Percentiles rank a stretch among this genome's conserved stretches.
Conservation (phyloP, 257 asterid genomes). For the Solanum ossicruentum region DNA sequence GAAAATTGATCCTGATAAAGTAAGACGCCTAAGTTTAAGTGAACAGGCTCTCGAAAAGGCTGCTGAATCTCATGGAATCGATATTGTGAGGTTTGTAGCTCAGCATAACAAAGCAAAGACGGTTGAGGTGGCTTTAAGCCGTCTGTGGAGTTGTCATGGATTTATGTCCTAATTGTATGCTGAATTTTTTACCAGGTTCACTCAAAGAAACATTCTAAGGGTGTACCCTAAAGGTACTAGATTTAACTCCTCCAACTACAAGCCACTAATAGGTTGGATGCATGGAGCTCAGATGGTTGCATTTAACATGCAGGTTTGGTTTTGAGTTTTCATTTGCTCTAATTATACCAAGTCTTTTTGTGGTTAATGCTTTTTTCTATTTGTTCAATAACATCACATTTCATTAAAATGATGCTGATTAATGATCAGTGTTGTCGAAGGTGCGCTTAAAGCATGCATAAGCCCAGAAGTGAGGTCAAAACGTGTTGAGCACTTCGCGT, state of each 20-base stretch:
- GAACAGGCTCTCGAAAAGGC: conserved; percentile 89
- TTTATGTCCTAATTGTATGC: conserved; percentile 1
- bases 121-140: background rate
- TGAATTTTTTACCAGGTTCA: conserved; percentile 36
- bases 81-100: conserved; percentile 56
- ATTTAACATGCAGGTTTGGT: conserved; percentile 75
- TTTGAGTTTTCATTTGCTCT: background rate
- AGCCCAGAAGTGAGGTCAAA: background rate
- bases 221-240: conserved; percentile 84
- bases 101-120: background rate
- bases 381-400: background rate
- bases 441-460: background rate
- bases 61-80: conserved; percentile 39
- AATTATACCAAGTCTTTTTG: background rate
- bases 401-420: background rate
- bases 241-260: conserved; percentile 69
- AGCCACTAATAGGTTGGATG: conserved; percentile 77
- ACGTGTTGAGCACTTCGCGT: background rate
- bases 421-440: background rate
- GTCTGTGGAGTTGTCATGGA: background rate
- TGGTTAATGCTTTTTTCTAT: background rate
- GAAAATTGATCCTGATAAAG: conserved; percentile 55
- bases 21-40: conserved; percentile 90
- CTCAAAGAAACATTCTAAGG: conserved; percentile 65
- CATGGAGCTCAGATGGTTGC: conserved; percentile 98